Evolutionary conservation across 306 rosid species (phyloP).

Genomic region (Neltuma alba): DNA sequence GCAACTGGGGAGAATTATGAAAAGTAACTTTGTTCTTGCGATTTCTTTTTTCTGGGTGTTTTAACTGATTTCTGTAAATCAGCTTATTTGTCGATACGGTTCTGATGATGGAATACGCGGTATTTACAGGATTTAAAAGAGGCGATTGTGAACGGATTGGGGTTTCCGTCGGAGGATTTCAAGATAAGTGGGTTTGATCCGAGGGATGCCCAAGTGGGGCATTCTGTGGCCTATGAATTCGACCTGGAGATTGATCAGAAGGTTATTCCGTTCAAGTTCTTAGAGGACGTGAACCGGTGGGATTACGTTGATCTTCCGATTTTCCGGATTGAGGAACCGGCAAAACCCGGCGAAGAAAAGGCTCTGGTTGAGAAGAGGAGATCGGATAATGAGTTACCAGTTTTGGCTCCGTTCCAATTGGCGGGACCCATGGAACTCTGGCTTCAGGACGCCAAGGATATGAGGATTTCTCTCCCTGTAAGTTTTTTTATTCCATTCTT

Average conservation of each 20-base stretch:
- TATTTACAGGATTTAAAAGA: constrained; percentile 79
- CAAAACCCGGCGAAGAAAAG: constrained; percentile 32
- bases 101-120: not conserved
- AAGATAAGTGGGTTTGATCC: constrained; percentile 79
- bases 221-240: constrained; percentile 85
- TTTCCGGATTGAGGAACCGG: constrained; percentile 61
- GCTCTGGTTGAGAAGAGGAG: constrained; percentile 52
- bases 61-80: not conserved
- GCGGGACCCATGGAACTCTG: constrained; percentile 98
- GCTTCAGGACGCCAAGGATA: constrained; percentile 87
- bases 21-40: not conserved
- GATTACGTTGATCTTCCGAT: constrained; percentile 88
- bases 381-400: constrained; percentile 50
- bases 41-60: not conserved
- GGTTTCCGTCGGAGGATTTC: constrained; percentile 63
- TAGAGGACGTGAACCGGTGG: constrained; percentile 82
- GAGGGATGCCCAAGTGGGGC: constrained; percentile 79
- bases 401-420: constrained; percentile 91
- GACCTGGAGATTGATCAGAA: constrained; percentile 75
- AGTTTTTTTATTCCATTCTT: constrained; percentile 22
- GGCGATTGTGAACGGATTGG: constrained; percentile 74
- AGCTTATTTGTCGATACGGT: not conserved
- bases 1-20: not conserved
- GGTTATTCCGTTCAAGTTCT: constrained; percentile 78
- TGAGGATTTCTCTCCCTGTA: constrained; percentile 87